A percentile compares a stretch with the other conserved stretches of the same genome.
Conservation (phyloP, 805 yeast species). For the Jamesozyma gamospora region DNA sequence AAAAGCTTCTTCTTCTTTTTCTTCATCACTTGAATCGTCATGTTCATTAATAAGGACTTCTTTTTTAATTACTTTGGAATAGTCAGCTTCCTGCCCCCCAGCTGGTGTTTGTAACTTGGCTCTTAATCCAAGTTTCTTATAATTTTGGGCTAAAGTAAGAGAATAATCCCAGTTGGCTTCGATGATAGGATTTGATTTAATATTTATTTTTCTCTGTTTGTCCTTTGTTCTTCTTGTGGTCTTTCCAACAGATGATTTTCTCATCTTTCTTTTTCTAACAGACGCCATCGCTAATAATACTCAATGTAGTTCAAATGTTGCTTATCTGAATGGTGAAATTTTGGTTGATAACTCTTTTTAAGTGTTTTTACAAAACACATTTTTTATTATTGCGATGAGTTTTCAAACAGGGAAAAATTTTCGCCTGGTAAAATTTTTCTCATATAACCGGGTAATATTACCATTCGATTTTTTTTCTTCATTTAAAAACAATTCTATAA, state of each 20-base stretch:
- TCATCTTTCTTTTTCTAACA: constrained; percentile 81
- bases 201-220: constrained; percentile 54
- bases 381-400: too few species aligned
- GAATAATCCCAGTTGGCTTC: constrained; percentile 85
- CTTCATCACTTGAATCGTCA: constrained; percentile 33
- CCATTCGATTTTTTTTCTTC: too few species aligned
- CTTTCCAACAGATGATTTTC: constrained; percentile 59
- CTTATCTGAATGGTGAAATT: too few species aligned
- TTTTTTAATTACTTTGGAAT: constrained; percentile 32
- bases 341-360: too few species aligned
- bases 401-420: too few species aligned
- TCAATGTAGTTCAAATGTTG: too few species aligned
- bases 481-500: too few species aligned
- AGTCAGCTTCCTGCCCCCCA: constrained; percentile 69
- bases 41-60: constrained; percentile 26
- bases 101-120: constrained; percentile 56
- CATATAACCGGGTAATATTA: too few species aligned
- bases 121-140: constrained; percentile 68
- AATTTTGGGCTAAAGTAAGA: constrained; percentile 76
- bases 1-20: constrained; percentile 10
- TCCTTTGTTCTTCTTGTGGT: constrained; percentile 64
- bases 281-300: constrained; percentile 38
- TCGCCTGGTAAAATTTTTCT: too few species aligned
- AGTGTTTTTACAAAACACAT: too few species aligned
- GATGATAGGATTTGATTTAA: constrained; percentile 68